Percentiles rank a stretch among this genome's conserved stretches.
These are phyloP conservation scores for Phytophthora cactorum DNA, from an alignment of 352 stramenopile genomes.

Conservation along the genomic window DNA sequence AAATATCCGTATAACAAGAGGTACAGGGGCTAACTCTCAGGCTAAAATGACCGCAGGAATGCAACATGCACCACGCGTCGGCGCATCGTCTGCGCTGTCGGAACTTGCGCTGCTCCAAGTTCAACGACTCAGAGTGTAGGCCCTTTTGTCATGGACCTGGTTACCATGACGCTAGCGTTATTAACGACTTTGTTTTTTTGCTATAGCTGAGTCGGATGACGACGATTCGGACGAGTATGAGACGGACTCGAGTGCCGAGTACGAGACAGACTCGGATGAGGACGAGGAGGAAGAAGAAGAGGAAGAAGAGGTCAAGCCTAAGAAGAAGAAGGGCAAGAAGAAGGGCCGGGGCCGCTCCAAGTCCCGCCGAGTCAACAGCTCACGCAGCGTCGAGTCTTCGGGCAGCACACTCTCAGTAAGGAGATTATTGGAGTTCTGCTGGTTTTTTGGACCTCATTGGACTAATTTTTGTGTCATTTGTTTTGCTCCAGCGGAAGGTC, in stretches of 20 bases:
- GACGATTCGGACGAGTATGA: conserved; percentile 83
- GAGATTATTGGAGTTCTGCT: background rate
- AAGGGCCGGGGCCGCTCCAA: conserved; percentile 42
- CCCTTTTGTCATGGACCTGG: background rate
- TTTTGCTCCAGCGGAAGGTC: conserved; percentile 42
- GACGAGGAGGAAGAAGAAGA: conserved; percentile 70
- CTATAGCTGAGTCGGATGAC: conserved; percentile 72
- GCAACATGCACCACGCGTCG: conserved; percentile 88
- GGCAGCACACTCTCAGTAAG: conserved; percentile 42
- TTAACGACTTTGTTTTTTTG: conserved; percentile 7
- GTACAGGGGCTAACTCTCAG: conserved; percentile 1
- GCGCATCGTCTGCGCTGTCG: conserved; percentile 86
- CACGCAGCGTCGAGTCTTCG: conserved; percentile 47
- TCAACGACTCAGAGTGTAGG: conserved; percentile 90
- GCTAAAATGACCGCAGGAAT: conserved; percentile 53
- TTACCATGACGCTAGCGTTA: background rate
- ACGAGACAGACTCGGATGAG: conserved; percentile 62
- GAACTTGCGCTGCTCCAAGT: conserved; percentile 89
- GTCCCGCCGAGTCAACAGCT: conserved; percentile 54
- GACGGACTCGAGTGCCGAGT: conserved; percentile 60
- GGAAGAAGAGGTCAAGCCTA: conserved; percentile 70
- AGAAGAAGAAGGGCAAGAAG: conserved; percentile 72
- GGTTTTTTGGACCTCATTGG: background rate
- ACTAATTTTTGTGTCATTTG: conserved; percentile 22
- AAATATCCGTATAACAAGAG: background rate